Percentiles rank a stretch among this genome's conserved stretches.
Conservation (phyloP, 1,139 yeast species). For the Citeromyces siamensis region DNA sequence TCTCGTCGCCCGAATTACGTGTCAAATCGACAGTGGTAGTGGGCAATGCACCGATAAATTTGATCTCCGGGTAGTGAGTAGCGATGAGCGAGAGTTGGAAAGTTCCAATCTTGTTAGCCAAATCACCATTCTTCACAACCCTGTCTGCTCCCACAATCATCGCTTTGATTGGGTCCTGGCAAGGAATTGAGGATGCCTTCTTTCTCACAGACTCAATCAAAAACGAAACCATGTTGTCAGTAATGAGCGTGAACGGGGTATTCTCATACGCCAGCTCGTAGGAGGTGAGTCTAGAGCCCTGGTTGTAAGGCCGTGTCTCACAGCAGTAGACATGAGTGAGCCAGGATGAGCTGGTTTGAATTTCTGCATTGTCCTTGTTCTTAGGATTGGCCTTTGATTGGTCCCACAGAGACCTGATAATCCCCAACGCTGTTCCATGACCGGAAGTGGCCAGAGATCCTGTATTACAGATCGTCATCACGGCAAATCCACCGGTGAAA, state of each 20-base stretch:
- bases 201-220: slow-evolving; percentile 29
- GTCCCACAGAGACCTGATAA: slow-evolving; percentile 59
- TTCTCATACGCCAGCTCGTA: slow-evolving; percentile 77
- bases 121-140: slow-evolving; percentile 83
- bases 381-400: slow-evolving; percentile 20
- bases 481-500: slow-evolving; percentile 59
- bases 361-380: slow-evolving; percentile 14
- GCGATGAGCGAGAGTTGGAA: slow-evolving; percentile 73
- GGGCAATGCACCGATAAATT: slow-evolving; percentile 92
- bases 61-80: slow-evolving; percentile 36
- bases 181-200: slow-evolving; percentile 14
- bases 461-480: slow-evolving; percentile 76
- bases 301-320: slow-evolving; percentile 95
- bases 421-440: slow-evolving; percentile 93
- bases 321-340: slow-evolving; percentile 69
- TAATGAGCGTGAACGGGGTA: slow-evolving; percentile 79
- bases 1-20: slow-evolving; percentile 57
- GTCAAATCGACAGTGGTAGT: slow-evolving; percentile 73
- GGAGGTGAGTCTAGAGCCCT: slow-evolving; percentile 89
- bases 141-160: slow-evolving; percentile 98
- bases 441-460: slow-evolving; percentile 96
- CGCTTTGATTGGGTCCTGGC: slow-evolving; percentile 55
- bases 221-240: slow-evolving; percentile 89
- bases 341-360: slow-evolving; percentile 20
- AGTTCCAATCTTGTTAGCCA: slow-evolving; percentile 97